Evolutionary conservation across 192 early-diverging fungal species (phyloP).

Genomic region (Entrophospora sp.): DNA sequence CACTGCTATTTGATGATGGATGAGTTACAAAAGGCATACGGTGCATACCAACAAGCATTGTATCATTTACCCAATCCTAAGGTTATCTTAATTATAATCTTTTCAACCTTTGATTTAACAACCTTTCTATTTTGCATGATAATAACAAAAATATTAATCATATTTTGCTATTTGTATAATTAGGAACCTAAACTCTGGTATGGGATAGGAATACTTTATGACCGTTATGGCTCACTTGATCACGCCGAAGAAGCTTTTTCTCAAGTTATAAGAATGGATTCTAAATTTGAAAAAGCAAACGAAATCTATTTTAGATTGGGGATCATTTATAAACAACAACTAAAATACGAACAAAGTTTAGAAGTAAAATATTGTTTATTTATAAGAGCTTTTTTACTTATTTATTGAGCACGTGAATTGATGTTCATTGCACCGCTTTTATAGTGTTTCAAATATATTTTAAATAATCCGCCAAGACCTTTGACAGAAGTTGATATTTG

Average conservation of each 20-base stretch:
- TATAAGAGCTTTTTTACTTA: constrained; percentile 10
- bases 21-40: constrained; percentile 88
- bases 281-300: constrained; percentile 93
- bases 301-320: constrained; percentile 97
- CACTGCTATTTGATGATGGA: constrained; percentile 97
- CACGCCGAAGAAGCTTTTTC: constrained; percentile 95
- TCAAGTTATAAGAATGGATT: constrained; percentile 90
- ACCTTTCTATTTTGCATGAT: no score
- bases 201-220: constrained; percentile 95
- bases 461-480: constrained; percentile 81
- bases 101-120: no score
- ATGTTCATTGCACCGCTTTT: neutral
- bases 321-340: constrained; percentile 94
- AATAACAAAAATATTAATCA: constrained; percentile 14
- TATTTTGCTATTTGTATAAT: neutral
- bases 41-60: constrained; percentile 93
- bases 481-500: constrained; percentile 93
- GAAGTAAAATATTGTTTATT: no score
- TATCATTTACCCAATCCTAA: constrained; percentile 85
- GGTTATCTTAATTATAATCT: no score
- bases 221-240: constrained; percentile 93
- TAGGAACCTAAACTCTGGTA: constrained; percentile 99
- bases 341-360: constrained; percentile 64
- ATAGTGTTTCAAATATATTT: constrained; percentile 86
- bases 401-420: neutral